Evolutionary conservation across 768 basidiomycete species (phyloP).

Genomic region (Lyophyllum decastes): DNA sequence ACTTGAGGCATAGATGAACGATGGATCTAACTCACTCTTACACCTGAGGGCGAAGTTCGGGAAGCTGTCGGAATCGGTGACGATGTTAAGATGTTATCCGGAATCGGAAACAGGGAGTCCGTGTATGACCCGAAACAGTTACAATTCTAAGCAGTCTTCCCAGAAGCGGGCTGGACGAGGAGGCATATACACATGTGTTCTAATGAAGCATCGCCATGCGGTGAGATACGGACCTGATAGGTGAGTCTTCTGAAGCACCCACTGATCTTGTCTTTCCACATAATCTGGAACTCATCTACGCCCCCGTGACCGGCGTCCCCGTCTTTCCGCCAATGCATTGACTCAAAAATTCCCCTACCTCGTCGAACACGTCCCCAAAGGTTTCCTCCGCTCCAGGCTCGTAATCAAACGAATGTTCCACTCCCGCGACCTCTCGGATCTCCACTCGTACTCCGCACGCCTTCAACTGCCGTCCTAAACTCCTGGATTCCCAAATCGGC

Average conservation of each 20-base stretch:
- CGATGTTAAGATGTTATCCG: too few relatives aligned
- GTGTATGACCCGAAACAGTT: not conserved
- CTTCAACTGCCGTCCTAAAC: conserved; percentile 30
- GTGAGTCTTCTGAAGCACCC: not conserved
- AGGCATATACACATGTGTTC: not conserved
- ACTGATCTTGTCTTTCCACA: not conserved
- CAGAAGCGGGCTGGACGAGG: not conserved
- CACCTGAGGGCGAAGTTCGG: not conserved
- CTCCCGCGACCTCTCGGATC: conserved; percentile 25
- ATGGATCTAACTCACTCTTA: not conserved
- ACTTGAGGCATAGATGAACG: not conserved
- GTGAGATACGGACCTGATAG: too few relatives aligned
- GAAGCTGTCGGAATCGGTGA: not conserved
- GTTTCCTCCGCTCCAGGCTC: conserved; percentile 40
- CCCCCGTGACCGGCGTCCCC: not conserved
- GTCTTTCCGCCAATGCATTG: not conserved
- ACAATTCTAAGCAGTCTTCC: not conserved
- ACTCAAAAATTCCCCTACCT: conserved; percentile 36
- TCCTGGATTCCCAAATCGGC: conserved; percentile 38
- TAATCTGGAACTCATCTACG: not conserved
- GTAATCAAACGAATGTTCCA: conserved; percentile 62
- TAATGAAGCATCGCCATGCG: too few relatives aligned
- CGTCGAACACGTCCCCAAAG: conserved; percentile 38
- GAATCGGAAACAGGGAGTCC: not conserved
- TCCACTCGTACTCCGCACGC: conserved; percentile 29